Evolutionary conservation across 352 stramenopile genomes (phyloP).

Genomic region (Phytophthora pinifolia): DNA sequence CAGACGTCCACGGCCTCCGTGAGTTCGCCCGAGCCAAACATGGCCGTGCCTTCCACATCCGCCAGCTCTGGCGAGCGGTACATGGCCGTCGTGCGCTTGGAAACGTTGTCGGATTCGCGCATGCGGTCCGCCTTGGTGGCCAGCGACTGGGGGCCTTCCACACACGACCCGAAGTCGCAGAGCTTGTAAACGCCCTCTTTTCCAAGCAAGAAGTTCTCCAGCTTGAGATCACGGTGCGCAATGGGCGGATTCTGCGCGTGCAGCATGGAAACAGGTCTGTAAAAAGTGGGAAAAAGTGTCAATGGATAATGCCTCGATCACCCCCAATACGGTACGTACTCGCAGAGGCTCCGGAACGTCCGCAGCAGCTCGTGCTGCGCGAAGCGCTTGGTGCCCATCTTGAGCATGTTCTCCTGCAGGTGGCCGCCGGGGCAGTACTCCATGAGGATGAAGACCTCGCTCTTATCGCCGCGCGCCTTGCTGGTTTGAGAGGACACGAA

Average conservation of each 20-base stretch:
- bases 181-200: conserved; percentile 93
- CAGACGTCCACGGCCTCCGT: conserved; percentile 93
- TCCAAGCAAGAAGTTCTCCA: conserved; percentile 96
- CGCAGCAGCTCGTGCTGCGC: conserved; percentile 61
- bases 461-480: conserved; percentile 42
- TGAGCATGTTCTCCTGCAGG: conserved; percentile 92
- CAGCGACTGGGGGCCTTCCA: conserved; percentile 74
- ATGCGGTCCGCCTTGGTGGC: conserved; percentile 83
- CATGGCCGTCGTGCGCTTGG: conserved; percentile 97
- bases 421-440: conserved; percentile 95
- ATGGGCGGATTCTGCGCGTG: conserved; percentile 88
- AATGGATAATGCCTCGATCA: neutral
- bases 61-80: conserved; percentile 97
- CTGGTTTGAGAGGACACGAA: conserved; percentile 58
- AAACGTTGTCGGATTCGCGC: conserved; percentile 93
- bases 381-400: conserved; percentile 80
- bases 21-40: conserved; percentile 93
- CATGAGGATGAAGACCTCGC: conserved; percentile 96
- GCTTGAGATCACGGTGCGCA: conserved; percentile 96
- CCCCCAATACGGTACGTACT: conserved; percentile 42
- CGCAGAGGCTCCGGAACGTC: conserved; percentile 72
- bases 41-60: conserved; percentile 90
- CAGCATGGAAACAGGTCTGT: conserved; percentile 59
- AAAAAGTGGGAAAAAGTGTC: conserved; percentile 7
- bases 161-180: conserved; percentile 95